These are phyloP conservation scores for Penicillium maclennaniae DNA, from an alignment of 495 filamentous ascomycete genomes.

Conservation along the genomic window DNA sequence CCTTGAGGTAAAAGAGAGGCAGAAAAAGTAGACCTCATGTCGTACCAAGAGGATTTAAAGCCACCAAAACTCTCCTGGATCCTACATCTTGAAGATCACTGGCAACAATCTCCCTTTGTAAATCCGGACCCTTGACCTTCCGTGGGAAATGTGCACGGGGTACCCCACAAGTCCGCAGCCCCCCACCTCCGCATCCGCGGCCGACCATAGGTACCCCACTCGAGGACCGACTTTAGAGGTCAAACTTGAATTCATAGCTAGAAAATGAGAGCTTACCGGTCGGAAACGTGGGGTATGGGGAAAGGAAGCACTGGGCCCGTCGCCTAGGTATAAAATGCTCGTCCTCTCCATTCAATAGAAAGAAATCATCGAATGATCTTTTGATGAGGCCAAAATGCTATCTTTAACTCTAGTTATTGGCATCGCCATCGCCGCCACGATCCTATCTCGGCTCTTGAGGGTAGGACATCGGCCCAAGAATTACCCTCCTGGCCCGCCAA, in stretches of 20 bases:
- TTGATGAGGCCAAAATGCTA: conserved; percentile 2
- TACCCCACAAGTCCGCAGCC: conserved; percentile 21
- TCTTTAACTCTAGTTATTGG: conserved; percentile 5
- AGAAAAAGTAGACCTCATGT: too few species aligned
- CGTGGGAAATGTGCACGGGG: too few species aligned
- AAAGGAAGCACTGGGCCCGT: neutral
- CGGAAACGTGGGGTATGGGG: neutral
- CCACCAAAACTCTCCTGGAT: too few species aligned
- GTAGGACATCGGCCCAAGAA: conserved; percentile 29
- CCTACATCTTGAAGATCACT: too few species aligned
- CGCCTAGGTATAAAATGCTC: neutral
- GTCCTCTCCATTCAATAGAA: neutral
- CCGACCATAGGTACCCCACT: neutral
- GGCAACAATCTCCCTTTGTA: too few species aligned
- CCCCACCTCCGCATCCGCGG: conserved; percentile 18
- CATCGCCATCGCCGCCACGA: conserved; percentile 1
- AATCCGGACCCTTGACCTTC: too few species aligned
- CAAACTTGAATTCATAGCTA: neutral
- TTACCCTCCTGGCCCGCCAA: conserved; percentile 36
- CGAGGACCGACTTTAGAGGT: neutral
- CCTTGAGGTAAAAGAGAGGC: too few species aligned
- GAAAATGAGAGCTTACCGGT: neutral
- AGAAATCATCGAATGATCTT: neutral
- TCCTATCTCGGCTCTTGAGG: conserved; percentile 7
- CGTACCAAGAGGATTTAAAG: too few species aligned